Conservation (phyloP, 371 early-diverging fungal genomes). For the Caulochytrium protostelioides region DNA sequence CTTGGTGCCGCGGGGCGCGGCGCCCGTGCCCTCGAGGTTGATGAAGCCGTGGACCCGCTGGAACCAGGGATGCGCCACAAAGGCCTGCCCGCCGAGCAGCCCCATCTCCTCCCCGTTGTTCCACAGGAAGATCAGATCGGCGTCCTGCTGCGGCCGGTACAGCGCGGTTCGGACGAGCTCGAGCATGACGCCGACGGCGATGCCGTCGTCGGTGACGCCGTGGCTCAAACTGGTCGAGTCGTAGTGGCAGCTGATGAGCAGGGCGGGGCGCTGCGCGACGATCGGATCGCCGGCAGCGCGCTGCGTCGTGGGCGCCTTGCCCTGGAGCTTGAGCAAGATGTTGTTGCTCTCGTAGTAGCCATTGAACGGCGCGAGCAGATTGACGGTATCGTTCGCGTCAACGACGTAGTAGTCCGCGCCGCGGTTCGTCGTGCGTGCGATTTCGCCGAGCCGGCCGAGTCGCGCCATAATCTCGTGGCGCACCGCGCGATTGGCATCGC, state of each 20-base stretch:
- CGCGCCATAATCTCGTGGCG: no score
- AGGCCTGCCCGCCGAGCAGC: slow-evolving; percentile 42
- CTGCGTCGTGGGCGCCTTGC: no score
- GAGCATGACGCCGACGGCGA: slow-evolving; percentile 43
- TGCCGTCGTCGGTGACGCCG: slow-evolving; percentile 70
- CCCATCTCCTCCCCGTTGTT: slow-evolving; percentile 74
- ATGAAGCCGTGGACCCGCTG: slow-evolving; percentile 45
- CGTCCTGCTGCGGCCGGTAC: slow-evolving; percentile 26
- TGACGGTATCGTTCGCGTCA: no score
- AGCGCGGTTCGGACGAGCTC: slow-evolving; percentile 18
- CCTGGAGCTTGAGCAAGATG: slow-evolving; percentile 10
- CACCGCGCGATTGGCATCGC: no score
- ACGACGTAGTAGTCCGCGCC: no score
- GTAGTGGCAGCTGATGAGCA: slow-evolving; percentile 34
- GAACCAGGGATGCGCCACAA: slow-evolving; percentile 57
- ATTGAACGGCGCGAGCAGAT: no score
- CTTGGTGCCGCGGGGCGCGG: no score
- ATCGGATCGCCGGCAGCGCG: no score
- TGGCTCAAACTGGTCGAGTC: slow-evolving; percentile 53
- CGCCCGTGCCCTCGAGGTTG: slow-evolving; percentile 62
- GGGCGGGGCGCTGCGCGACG: no score
- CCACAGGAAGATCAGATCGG: slow-evolving; percentile 51
- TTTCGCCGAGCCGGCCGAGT: no score
- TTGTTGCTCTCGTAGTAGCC: slow-evolving; percentile 21
- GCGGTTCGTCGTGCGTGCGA: no score